Base-by-base conservation (phyloP, 441 rosid genomes). In the Pelargonium fulgidum region DNA sequence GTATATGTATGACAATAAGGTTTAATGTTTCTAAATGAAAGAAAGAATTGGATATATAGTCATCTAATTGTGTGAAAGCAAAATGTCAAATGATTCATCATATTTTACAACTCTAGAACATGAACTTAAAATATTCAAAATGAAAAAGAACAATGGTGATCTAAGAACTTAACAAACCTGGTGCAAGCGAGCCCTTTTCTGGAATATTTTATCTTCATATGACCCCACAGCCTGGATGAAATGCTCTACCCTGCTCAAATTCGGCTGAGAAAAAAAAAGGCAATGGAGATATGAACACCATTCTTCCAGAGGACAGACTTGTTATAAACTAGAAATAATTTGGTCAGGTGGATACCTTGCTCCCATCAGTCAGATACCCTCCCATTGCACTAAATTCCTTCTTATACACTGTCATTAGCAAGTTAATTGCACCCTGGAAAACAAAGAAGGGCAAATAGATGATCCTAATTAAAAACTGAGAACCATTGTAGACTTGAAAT, bases 191-290 rank as follows among this genome's bases (percentile, higher is more conserved):
- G 89, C 91, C 80, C 98, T 89, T 84, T 88, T 92, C 85, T 78
- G 87, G 80, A 94, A 94, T 82, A 90, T 94, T 75, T 78, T 78
- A 73, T 90, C 91, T 81, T 94, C 99, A 36, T 76, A 92, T 29
- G 82, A 81, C 78, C 97, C 98, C 77, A 94, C 91, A 62, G 91
- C 88, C 81, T 87, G 96, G 75, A 94, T 89, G 72, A 94, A 94
- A 74, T 80, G 87, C 81, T 90, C 99, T 70, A 94, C 97, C 63
- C 82, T 78, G 48, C 76, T 77, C 78, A 94, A 83, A 79, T 85
- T 79, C 24, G 93, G 87, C 99, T 94, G 85, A 76, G 70, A 7
- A 36, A 36, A 36, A 36, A 36, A 36, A 36, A 77, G 62, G 29
- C 73, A 44, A 14, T 0, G 29, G 66, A n/a, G 36, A 71, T 54